Evolutionary conservation across 225 moss, liverwort and hornwort genomes (phyloP), one percentile per base, ranked within the genome.

Genomic region (Polytrichum formosum): DNA sequence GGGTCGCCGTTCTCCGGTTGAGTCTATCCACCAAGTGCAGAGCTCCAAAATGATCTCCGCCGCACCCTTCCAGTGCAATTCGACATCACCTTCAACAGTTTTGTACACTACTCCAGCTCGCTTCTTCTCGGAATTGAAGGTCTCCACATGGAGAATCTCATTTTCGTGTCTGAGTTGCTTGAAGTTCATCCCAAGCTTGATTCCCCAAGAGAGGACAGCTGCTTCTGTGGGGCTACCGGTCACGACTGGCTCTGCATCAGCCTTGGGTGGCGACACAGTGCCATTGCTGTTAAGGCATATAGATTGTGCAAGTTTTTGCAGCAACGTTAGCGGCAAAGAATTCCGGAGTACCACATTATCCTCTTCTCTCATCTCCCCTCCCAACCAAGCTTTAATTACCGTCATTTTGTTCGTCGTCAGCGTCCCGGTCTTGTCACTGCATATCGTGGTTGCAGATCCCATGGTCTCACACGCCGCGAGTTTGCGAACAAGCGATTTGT

Each of bases 351-450:
- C 53, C 10, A 84, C 79, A 26, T 87, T 89, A 77, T 83, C 72
- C 37, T 81, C 69, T 13, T 21, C 58, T 58, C 58, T 72, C 68
- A 78, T 86, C 90, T 29, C 80, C 90, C 58, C 58, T 58, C 21
- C 58, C 22, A 92, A 75, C 91, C 88, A 92, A 28, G 90, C 69
- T 69, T 70, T 92, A 0, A 82, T 77, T 56, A 89, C 94, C 54
- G 81, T 90, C 98, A 98, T 98, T 92, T 98, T 88, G 63, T 98
- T 98, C 18, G 94, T 88, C 0, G 98, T 98, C 2, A 98, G 90
- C 31, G 98, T 98, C 74, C 98, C 98, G 29, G 94, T 98, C 72
- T 98, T 98, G 68, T 98, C 94, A 80, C 94, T 98, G 76, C 97
- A 98, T 63, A 98, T 98, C 28, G 91, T 94, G 63, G 90, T 98